Evolutionary conservation across 345 rosid genomes (phyloP), one percentile per base, ranked within the genome.

Genomic region (Gossypium herbaceum): DNA sequence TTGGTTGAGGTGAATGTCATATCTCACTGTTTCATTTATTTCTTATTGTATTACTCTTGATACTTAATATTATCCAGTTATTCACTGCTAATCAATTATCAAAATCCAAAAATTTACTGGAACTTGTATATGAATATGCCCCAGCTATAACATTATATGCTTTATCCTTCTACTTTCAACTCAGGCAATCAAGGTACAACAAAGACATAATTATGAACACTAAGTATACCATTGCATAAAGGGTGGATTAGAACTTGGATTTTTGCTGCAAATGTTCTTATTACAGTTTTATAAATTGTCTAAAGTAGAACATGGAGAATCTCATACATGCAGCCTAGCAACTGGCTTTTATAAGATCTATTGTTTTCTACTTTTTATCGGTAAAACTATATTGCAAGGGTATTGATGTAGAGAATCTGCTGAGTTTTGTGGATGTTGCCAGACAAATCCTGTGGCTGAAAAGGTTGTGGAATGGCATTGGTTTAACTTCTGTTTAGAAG

Each of bases 1-100:
- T 78, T 66, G 29, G 70, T 75, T 77, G 80, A 89, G 97, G 98
- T 94, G 86, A 81, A 81, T 74, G 29, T 45, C 62, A 7, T 80
- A 39, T 60, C 64, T 12, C 73, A 41, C 58, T 34, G 47, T 60
- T 56, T 25, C 24, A 6, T 52, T 66, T 59, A 11, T 29, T 57
- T 45, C 52, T 54, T n/a, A 22, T 41, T 72, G 65, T 39, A 11
- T 6, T 54, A 34, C 55, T 52, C 74, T 71, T 52, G 25, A 27
- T 39, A 4, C 29, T 20, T 54, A 12, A 22, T 55, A 72, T 20
- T 54, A n/a, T 54, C 25, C 27, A 66, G 29, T 43, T 66, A 44
- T 66, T 24, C 17, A 29, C 45, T 70, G 24, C 24, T 70, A 34
- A 70, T 50, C 9, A 25, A 48, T 68, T 68, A 68, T 47, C 24